Conservation (phyloP, 2,329 filamentous ascomycete genomes). For the Ophiostoma novo-ulmi region DNA sequence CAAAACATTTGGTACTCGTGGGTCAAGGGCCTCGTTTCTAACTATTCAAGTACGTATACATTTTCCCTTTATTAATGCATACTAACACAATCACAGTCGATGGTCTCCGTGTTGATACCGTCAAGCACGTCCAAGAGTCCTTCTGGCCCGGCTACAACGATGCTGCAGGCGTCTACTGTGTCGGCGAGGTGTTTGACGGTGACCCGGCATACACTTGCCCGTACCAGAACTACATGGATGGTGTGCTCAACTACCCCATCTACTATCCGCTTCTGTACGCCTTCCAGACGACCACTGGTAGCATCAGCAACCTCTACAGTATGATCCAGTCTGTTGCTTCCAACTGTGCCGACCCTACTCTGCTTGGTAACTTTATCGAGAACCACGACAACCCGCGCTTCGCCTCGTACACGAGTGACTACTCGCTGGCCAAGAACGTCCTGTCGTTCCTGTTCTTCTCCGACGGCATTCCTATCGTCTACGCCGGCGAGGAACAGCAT, state of each 20-base stretch:
- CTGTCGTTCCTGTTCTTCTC: constrained; percentile 43
- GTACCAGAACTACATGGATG: constrained; percentile 51
- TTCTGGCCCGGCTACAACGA: constrained; percentile 53
- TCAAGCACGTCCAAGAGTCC: constrained; percentile 55
- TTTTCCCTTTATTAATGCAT: neutral
- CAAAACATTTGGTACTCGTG: constrained; percentile 48
- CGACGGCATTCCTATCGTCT: constrained; percentile 57
- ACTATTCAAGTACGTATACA: constrained; percentile 42
- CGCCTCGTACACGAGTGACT: constrained; percentile 47
- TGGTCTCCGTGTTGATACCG: constrained; percentile 57
- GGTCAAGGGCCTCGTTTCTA: constrained; percentile 52
- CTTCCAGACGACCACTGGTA: constrained; percentile 35
- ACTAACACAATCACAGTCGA: constrained; percentile 35
- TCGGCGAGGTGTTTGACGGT: constrained; percentile 57
- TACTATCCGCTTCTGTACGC: constrained; percentile 41
- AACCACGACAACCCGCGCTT: constrained; percentile 57
- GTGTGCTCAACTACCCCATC: constrained; percentile 54
- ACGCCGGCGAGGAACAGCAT: constrained; percentile 62
- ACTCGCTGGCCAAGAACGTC: constrained; percentile 54
- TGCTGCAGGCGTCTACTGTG: constrained; percentile 53
- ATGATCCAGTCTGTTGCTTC: constrained; percentile 37
- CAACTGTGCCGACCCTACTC: constrained; percentile 41
- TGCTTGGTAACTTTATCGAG: constrained; percentile 50
- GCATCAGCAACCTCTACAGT: constrained; percentile 38
- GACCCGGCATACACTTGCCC: constrained; percentile 46